Evolutionary conservation across 441 rosid genomes (phyloP), one percentile per base, ranked within the genome.

Genomic region (Corymbia citriodora): DNA sequence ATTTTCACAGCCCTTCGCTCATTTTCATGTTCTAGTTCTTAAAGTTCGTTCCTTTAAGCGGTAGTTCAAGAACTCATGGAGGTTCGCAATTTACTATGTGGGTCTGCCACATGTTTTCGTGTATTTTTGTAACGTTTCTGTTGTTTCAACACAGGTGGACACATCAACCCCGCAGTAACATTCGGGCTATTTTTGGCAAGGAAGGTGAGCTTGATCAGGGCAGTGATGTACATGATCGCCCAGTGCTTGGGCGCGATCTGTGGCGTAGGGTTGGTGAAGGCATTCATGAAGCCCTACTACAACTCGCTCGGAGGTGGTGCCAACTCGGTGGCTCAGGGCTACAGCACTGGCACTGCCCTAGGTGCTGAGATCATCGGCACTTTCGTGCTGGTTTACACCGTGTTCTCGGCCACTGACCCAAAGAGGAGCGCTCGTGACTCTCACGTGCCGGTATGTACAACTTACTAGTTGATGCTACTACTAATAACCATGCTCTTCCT

Each of bases 371-470:
- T 95, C 27, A 93, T 95, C 21, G 96, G 96, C 55, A 95, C 96
- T 15, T 95, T 95, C 33, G 95, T 95, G 59, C 94, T 95, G 52
- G 98, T 96, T 40, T 96, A 95, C 96, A 95, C 98, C 6, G 97
- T 97, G 83, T 96, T 97, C 96, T 96, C 99, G 18, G 99, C 99
- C 57, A 97, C 98, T 65, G 98, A 97, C 93, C 99, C 99, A 21
- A 97, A 97, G 93, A 94, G 99, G 63, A 96, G 93, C 87, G 98
- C 99, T 2, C 97, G 98, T 87, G 99, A 97, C 94, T 97, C 98
- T 16, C 98, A 97, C 88, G 93, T 96, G 63, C 98, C 98, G 87
- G 98, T 97, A 91, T 13, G 96, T 89, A 14, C 50, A 40, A 8
- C 52, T 40, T 12, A 40, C 50, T 7, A 18, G 82, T 25, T 70